Base-by-base conservation (phyloP, 768 basidiomycete genomes). In the Lenzites betulinus region DNA sequence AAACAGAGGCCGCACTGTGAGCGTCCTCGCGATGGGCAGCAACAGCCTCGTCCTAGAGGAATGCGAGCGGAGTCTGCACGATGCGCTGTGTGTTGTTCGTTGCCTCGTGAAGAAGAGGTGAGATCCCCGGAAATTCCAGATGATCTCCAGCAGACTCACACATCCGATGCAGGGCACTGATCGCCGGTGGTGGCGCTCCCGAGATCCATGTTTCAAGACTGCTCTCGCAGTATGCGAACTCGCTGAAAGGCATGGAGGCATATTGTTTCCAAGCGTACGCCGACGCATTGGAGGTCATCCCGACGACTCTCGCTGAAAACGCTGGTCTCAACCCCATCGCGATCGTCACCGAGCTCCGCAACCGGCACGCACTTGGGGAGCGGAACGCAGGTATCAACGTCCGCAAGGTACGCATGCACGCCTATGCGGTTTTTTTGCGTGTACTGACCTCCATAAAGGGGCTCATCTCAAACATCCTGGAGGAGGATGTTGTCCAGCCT, bases 221-320 rank as follows among this genome's bases (percentile, higher is more conserved):
- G 66, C 82, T 99, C 49, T 88, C 93, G 1, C 92, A 97, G 73
- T 85, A 96, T 67, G 87, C 95, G 1, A 93, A 96, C 66, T 90
- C 93, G 1, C 81, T 98, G 62, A 96, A 90, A 75, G 96, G 97
- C 50, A 98, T 98, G 90, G 95, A 98, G 74, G 93, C 96, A 9
- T 98, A 98, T 75, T 98, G 97, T 75, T 97, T 98, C 87, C 93
- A 97, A 69, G 95, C 95, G 3, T 99, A 94, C 70, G 95, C 97
- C 28, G 96, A 98, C 69, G 95, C 97, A 1, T 82, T 99, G 50
- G 97, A 98, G 74, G 92, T 98, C 63, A 98, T 99, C 63, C 97
- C 97, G 4, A 96, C 90, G 2, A 99, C 97, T 0, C 81, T 99
- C 22, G 97, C 97, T 25, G 97, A 99, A 77, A 99, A 99, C 72